phyloP scores from a whole-genome alignment of 441 rosid genomes.

The Adansonia gregorii region DNA sequence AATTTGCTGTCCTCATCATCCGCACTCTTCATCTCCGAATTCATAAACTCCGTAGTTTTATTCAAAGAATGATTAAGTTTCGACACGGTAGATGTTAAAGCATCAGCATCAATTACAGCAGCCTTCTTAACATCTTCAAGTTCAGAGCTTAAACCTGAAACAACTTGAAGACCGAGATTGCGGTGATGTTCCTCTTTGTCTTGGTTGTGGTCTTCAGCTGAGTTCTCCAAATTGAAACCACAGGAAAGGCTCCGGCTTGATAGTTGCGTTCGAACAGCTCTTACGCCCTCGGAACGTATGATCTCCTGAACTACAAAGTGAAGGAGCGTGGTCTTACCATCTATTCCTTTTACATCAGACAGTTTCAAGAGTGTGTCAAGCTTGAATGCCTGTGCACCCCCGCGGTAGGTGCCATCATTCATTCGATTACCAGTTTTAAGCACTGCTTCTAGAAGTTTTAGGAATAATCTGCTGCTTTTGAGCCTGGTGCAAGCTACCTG shows the following conservation, averaged over 20 bases:
- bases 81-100: constrained; percentile 42
- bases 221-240: constrained; percentile 57
- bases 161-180: constrained; percentile 57
- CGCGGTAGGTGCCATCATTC: constrained; percentile 75
- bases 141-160: constrained; percentile 60
- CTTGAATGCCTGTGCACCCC: constrained; percentile 73
- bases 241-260: constrained; percentile 34
- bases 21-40: constrained; percentile 32
- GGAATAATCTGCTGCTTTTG: constrained; percentile 59
- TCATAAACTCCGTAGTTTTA: constrained; percentile 47
- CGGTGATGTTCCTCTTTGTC: constrained; percentile 45
- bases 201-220: constrained; percentile 37
- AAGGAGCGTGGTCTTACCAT: constrained; percentile 74
- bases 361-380: constrained; percentile 75
- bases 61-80: constrained; percentile 44
- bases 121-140: constrained; percentile 68
- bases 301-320: constrained; percentile 77
- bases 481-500: constrained; percentile 72
- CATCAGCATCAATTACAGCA: constrained; percentile 55
- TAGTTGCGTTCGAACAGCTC: constrained; percentile 45
- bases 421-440: constrained; percentile 79
- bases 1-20: constrained; percentile 46
- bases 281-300: constrained; percentile 67
- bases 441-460: constrained; percentile 77
- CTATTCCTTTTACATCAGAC: constrained; percentile 75